Percentiles rank a stretch among this genome's conserved stretches.
Conservation (phyloP, 108 stramenopile species). For the Schizochytrium sp. region DNA sequence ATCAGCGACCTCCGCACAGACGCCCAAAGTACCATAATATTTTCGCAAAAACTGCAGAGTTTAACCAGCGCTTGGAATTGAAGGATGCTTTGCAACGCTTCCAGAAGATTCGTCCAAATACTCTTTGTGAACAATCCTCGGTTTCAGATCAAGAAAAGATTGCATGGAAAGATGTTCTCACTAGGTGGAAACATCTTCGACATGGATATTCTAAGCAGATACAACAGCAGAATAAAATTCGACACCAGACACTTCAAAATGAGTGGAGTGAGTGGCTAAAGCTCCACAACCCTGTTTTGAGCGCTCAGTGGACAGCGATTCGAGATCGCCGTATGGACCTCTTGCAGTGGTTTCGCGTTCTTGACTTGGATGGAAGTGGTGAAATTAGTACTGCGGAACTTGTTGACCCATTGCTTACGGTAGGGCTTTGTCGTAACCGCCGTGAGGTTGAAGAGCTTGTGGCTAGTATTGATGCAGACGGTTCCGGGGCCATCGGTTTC, state of each 20-base stretch:
- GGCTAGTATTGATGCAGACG: background rate
- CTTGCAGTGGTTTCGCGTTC: slow-evolving; percentile 2
- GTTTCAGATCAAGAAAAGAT: too few relatives aligned
- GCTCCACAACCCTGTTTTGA: background rate
- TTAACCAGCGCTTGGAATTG: background rate
- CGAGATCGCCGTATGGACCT: slow-evolving; percentile 50
- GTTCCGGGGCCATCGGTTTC: slow-evolving; percentile 42
- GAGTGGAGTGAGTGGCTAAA: slow-evolving; percentile 3
- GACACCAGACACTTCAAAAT: background rate
- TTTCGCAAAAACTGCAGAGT: background rate
- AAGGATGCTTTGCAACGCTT: background rate
- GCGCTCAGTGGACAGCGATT: background rate
- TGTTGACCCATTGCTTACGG: slow-evolving; percentile 31
- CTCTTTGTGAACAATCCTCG: too few relatives aligned
- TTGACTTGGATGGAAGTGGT: background rate
- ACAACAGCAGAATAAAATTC: background rate
- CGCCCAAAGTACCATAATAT: background rate
- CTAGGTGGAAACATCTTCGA: background rate
- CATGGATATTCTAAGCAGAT: background rate
- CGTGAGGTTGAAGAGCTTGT: slow-evolving; percentile 14
- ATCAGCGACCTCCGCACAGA: background rate
- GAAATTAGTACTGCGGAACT: slow-evolving; percentile 33
- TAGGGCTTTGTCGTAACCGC: slow-evolving; percentile 8
- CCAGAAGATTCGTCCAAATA: too few relatives aligned
- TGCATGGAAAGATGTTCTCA: background rate